These are phyloP conservation scores for Hydnum rufescens DNA, from an alignment of 768 basidiomycete genomes.

Conservation along the genomic window DNA sequence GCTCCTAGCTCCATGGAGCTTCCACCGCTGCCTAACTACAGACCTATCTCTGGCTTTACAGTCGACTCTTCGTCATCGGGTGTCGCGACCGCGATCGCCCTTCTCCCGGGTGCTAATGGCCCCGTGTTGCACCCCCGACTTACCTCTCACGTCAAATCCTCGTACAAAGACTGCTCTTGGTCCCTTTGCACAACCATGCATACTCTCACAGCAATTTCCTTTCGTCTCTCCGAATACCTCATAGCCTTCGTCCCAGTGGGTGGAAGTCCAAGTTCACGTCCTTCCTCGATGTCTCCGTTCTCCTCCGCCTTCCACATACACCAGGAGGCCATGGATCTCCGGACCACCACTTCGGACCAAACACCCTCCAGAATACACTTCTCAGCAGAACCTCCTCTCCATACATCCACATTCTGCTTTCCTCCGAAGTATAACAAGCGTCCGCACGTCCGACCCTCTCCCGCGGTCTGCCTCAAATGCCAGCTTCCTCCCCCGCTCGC, in stretches of 20 bases:
- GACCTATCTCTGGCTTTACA: no score
- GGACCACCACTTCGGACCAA: slow-evolving; percentile 17
- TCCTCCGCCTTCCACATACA: slow-evolving; percentile 39
- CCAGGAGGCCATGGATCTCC: slow-evolving; percentile 11
- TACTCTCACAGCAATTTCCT: background rate
- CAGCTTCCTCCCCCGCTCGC: slow-evolving; percentile 15
- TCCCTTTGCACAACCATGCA: no score
- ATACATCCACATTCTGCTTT: slow-evolving; percentile 53
- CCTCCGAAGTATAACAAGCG: slow-evolving; percentile 42
- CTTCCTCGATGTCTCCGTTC: slow-evolving; percentile 19
- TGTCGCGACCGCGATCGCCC: no score
- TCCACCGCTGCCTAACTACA: no score
- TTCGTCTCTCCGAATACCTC: background rate
- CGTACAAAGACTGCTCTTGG: background rate
- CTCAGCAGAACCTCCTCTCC: slow-evolving; percentile 61
- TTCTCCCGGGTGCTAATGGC: background rate
- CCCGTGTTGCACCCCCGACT: background rate
- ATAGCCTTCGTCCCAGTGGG: background rate
- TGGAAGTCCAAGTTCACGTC: slow-evolving; percentile 21
- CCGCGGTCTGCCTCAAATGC: slow-evolving; percentile 35
- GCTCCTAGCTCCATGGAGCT: no score
- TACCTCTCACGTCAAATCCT: background rate
- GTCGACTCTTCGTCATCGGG: no score
- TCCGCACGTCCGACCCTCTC: slow-evolving; percentile 28
- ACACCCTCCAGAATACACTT: slow-evolving; percentile 34